Base-by-base conservation (phyloP, 2,329 filamentous ascomycete genomes). In the Paraphoma chrysanthemicola region DNA sequence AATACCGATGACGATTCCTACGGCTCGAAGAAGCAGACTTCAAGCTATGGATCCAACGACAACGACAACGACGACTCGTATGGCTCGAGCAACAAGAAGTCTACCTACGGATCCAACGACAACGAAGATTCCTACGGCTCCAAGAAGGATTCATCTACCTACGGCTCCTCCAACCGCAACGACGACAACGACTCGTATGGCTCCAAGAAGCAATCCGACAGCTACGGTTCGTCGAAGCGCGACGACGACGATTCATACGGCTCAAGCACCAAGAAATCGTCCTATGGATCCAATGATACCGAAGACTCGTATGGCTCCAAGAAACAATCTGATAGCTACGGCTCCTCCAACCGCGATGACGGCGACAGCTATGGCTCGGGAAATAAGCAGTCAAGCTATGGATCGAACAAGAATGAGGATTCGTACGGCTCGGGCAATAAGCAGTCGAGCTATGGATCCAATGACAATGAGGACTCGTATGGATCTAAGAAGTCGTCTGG, bases 121-220 rank as follows among this genome's bases (percentile, higher is more conserved):
- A 50, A 53, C 36, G 55, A 57, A 6, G 45, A 54, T n/a, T 50
- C 52, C 2, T 56, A 56, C 28, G 53, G 54, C 14, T 44, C 39
- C 31, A 53, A 29, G 28, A 57, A 53, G 29, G 48, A 54, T 31
- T 47, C 28, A 2, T 42, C 47, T 11, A 42, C 36, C 36, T 54
- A 58, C 23, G 51, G 48, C 14, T 45, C 44, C 6, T 44, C 43
- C 10, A 44, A 44, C 43, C 43, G 43, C 28, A 33, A 46, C 43
- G 43, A 48, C 36, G 33, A 53, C 3, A 44, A 53, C 14, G 33
- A 39, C 18, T 23, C 28, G 7, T 36, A 38, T 18, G 31, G 46
- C 30, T 41, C 38, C 8, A 48, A 10, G 14, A 48, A 48, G 46
- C 39, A 48, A 23, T 29, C 46, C 5, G 31, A 38, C n/a, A 17